These are phyloP conservation scores for Cunninghamia lanceolata DNA, from an alignment of 75 land plant genomes.

Conservation along the genomic window DNA sequence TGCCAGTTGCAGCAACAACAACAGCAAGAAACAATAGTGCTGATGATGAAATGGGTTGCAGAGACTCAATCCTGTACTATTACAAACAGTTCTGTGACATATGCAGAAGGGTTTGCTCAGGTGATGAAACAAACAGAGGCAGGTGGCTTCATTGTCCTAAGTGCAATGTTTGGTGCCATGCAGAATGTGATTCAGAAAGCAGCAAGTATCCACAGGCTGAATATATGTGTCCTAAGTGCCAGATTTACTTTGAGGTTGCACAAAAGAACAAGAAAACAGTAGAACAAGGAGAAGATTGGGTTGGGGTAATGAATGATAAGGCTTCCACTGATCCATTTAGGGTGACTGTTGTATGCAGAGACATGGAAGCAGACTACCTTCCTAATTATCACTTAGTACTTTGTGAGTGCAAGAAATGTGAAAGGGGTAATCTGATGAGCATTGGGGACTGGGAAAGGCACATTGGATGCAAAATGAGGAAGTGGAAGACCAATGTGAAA, in stretches of 20 bases:
- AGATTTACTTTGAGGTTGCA: not conserved
- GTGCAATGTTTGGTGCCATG: not conserved
- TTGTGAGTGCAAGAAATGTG: not conserved
- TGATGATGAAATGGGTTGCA: not conserved
- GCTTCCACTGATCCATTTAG: not conserved
- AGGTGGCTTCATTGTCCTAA: not conserved
- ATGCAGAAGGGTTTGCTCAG: not conserved
- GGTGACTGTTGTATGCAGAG: not conserved
- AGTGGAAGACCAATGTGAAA: not conserved
- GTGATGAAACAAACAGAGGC: not conserved
- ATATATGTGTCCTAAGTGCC: slow-evolving; percentile 1
- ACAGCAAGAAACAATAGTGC: not conserved
- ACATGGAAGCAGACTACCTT: not conserved
- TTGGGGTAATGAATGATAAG: no score
- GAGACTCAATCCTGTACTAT: not conserved
- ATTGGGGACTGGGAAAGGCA: not conserved
- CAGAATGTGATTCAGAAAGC: not conserved
- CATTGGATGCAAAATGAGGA: not conserved
- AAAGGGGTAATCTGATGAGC: not conserved
- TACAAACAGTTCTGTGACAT: not conserved
- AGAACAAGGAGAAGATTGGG: no score
- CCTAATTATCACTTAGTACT: not conserved
- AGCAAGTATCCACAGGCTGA: not conserved
- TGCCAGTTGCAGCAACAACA: not conserved
- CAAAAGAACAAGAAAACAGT: not conserved